Base-by-base conservation (phyloP, 2,329 filamentous ascomycete species). In the Exophiala xenobiotica region DNA sequence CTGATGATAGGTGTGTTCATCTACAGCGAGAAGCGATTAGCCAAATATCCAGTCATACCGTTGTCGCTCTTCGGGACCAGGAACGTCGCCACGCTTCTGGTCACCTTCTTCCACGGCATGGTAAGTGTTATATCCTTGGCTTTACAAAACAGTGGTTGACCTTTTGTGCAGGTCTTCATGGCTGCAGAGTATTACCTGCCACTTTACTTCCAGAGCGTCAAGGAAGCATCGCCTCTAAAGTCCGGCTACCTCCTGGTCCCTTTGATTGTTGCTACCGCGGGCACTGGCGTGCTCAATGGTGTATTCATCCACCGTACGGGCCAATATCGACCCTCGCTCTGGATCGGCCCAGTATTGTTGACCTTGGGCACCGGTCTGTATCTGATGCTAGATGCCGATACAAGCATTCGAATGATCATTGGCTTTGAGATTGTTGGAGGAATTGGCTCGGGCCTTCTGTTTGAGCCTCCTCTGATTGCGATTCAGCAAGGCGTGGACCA, bases 11-110 rank as follows among this genome's bases (percentile, higher is more conserved):
- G 58, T 9, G 58, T 90, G 31, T 95, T 95, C 68, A 71, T 85
- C 58, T 40, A 89, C 18, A 82, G 86, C 61, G 90, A 96, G 70
- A 82, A 80, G 73, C 85, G 83, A 62, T 63, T 88, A 23, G 87
- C 90, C 43, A 80, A 78, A 50, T 90, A 87, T 59, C 90, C 90
- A 1, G 75, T 96, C 52, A 89, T 93, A 67, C 90, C 90, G 0
- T 70, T 87, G 8, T 76, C 78, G 0, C 73, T 95, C 11, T 93
- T 95, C 72, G 75, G 74, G 26, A 76, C 80, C 38, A 70, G 75
- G 27, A 90, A 88, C 65, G 38, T 54, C 27, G 57, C 53, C 7
- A 47, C 51, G 20, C 33, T 59, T 22, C 6, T 44, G 8, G 71
- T 79, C 1, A 67, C 67, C 12, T 55, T 57, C 29, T 51, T 49